phyloP scores from a whole-genome alignment of 176 grass and related monocot species.

The Neostapfia colusana region DNA sequence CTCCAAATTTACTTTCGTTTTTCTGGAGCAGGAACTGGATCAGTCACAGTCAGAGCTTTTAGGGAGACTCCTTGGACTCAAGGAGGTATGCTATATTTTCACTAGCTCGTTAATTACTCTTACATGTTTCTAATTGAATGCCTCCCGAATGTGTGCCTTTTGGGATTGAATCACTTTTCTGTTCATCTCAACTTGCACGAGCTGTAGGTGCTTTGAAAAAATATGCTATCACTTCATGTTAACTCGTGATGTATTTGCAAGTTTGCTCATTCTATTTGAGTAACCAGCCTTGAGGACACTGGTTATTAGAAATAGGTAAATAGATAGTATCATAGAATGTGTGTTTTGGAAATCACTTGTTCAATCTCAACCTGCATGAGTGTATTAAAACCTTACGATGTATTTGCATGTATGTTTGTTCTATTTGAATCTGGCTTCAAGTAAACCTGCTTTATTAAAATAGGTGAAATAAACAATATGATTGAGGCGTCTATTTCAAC shows the following conservation, averaged over 20 bases:
- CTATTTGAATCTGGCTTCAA: constrained; percentile 1
- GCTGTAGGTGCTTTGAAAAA: background rate
- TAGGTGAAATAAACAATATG: background rate
- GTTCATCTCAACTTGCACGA: background rate
- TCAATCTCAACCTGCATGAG: background rate
- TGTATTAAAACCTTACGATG: background rate
- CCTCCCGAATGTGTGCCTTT: background rate
- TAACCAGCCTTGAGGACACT: background rate
- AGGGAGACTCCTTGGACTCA: constrained; percentile 72
- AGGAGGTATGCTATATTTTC: constrained; percentile 60
- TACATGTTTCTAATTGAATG: background rate
- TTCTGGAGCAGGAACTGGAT: constrained; percentile 58
- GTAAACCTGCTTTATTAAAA: background rate
- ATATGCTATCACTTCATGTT: background rate
- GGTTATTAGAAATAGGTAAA: too few relatives aligned
- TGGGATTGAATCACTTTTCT: background rate
- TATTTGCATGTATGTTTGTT: constrained; percentile 1
- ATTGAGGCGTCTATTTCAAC: background rate
- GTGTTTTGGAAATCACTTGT: background rate
- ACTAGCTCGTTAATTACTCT: background rate
- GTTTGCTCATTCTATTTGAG: background rate
- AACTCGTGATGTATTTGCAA: background rate
- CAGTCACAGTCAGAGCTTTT: constrained; percentile 84
- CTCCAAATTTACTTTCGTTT: background rate
- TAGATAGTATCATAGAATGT: background rate